Base-by-base conservation (phyloP, 805 yeast species). In the Lachancea dasiensis region DNA sequence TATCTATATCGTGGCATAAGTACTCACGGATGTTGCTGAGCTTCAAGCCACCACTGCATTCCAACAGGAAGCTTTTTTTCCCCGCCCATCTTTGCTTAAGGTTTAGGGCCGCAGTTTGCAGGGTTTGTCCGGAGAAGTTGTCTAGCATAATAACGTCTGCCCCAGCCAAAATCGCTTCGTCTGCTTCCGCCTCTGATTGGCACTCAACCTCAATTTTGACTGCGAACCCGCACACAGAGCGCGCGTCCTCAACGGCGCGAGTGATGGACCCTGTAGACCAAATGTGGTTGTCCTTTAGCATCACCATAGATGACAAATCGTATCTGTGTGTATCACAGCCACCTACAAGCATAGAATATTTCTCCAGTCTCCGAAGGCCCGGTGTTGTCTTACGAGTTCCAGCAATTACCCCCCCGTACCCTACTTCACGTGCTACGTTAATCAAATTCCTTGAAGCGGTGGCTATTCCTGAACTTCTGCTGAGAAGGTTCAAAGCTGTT, bases 371-470 rank as follows among this genome's bases (percentile, higher is more conserved):
- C 53, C 97, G 75, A 45, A 89, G 72, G 0, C 97, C 97, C 0
- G 97, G 97, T 0, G 97, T 90, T n/a, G 97, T 90, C 63, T 89
- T 89, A 56, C 97, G 75, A 1, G 97, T 89, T 5, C 97, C 97
- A 0, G 97, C 97, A 56, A 89, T 86, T 17, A 81, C 71, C 0
- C 97, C 97, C 3, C 65, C 65, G 56, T 77, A 90, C 0, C 94
- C 92, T 4, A 72, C 63, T 28, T 72, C 62, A 39, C 78, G 72
- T 1, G 96, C 95, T 41, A 75, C 59, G 5, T 63, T 54, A 36
- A 78, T 65, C 3, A 89, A 72, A 20, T 65, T 60, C 36, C 66
- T 61, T 0, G 92, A 77, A 43, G 77, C 77, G 0, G 95, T 83
- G 7, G 97, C 95, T 30, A 89, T 73, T 1, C 97, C 97, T 3